These are phyloP conservation scores for Tetrahymena malaccensis DNA, from an alignment of 73 alveolate species.

Conservation along the genomic window DNA sequence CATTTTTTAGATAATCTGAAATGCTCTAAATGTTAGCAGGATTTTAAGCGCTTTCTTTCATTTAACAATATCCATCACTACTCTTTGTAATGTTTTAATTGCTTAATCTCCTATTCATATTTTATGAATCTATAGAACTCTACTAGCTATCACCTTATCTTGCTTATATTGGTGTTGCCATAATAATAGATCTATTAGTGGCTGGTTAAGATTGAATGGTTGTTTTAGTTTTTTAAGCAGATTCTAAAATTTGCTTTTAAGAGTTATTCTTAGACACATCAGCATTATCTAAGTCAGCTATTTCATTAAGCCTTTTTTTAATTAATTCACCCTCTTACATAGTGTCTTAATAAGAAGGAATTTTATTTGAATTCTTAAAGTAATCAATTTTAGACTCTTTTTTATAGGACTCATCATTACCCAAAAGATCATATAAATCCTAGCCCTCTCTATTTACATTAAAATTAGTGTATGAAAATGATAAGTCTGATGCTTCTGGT, in stretches of 20 bases:
- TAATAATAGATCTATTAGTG: neutral
- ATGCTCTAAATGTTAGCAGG: neutral
- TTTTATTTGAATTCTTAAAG: neutral
- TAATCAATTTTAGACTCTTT: neutral
- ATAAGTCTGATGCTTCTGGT: neutral
- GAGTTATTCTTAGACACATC: neutral
- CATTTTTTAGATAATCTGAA: neutral
- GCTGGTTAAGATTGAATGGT: neutral
- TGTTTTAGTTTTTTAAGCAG: neutral
- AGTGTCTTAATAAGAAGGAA: neutral
- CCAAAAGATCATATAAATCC: neutral
- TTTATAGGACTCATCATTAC: neutral
- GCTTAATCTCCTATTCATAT: neutral
- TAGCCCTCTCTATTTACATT: neutral
- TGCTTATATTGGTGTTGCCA: neutral
- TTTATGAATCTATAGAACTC: neutral
- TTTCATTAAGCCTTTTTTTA: neutral
- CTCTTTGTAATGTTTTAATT: neutral
- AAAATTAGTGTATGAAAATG: neutral
- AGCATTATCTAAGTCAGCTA: neutral
- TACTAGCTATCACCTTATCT: neutral
- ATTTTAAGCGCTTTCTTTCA: neutral
- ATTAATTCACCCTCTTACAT: neutral
- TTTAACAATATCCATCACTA: neutral
- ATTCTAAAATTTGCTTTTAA: neutral